These are phyloP conservation scores for Wickerhamomyces bovis DNA, from an alignment of 805 yeast genomes.

Conservation along the genomic window DNA sequence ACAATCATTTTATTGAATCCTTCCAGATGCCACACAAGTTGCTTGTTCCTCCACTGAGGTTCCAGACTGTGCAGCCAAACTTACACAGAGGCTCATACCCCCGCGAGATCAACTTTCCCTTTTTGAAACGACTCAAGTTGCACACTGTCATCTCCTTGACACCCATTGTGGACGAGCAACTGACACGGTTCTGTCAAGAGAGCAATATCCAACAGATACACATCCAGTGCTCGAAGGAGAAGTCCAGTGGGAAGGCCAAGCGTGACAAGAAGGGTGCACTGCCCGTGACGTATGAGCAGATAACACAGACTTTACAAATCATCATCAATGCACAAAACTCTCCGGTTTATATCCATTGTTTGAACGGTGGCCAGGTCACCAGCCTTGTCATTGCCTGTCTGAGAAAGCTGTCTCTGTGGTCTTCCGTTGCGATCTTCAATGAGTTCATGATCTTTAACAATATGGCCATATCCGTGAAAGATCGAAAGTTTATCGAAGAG, in stretches of 20 bases:
- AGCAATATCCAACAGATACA: constrained; percentile 62
- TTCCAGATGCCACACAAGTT: background rate
- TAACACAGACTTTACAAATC: constrained; percentile 52
- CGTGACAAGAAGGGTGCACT: constrained; percentile 74
- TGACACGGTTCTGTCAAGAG: constrained; percentile 45
- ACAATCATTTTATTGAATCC: too few relatives aligned
- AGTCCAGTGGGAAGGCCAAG: constrained; percentile 52
- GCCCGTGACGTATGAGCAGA: constrained; percentile 42
- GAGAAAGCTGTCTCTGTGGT: constrained; percentile 81
- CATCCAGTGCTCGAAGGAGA: constrained; percentile 51
- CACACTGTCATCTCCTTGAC: constrained; percentile 73
- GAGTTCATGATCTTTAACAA: constrained; percentile 71
- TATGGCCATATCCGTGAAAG: constrained; percentile 74
- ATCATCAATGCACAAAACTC: constrained; percentile 52
- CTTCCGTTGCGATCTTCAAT: constrained; percentile 76
- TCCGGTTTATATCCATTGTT: constrained; percentile 81
- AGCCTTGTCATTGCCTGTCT: constrained; percentile 81
- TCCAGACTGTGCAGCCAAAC: constrained; percentile 60
- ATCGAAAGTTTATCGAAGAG: constrained; percentile 75
- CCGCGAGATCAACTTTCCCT: constrained; percentile 63
- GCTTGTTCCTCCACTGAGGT: constrained; percentile 73
- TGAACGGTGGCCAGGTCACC: constrained; percentile 85
- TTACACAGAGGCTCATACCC: constrained; percentile 88
- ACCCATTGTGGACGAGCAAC: constrained; percentile 52
- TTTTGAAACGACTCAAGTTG: constrained; percentile 56